Evolutionary conservation across 257 asterid species (phyloP).

Genomic region (Echites panduratus): DNA sequence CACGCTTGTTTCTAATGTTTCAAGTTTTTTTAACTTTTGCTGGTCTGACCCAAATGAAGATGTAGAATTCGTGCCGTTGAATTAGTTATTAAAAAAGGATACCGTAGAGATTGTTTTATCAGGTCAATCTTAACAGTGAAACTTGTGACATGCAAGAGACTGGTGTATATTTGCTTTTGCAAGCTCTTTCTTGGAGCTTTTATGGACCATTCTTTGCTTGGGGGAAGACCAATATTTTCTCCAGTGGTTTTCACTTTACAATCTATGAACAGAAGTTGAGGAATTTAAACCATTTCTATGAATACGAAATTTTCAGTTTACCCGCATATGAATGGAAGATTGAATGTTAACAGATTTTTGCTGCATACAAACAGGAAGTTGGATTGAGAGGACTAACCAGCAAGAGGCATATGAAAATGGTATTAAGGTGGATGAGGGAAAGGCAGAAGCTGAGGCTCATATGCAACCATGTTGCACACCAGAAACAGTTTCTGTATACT

Average conservation of each 20-base stretch:
- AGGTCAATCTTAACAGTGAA: neutral
- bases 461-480: slow-evolving; percentile 75
- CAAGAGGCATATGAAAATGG: slow-evolving; percentile 79
- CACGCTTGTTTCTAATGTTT: neutral
- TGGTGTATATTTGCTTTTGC: neutral
- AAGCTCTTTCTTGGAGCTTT: neutral
- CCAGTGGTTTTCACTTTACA: neutral
- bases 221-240: too few species aligned
- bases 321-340: too few species aligned
- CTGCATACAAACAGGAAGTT: slow-evolving; percentile 43
- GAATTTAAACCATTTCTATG: neutral
- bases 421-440: slow-evolving; percentile 87
- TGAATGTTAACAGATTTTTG: neutral
- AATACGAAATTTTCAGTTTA: too few species aligned
- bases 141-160: neutral
- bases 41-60: neutral
- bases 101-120: neutral
- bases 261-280: neutral
- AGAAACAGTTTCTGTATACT: slow-evolving; percentile 62
- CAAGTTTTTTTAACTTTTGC: neutral
- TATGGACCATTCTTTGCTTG: neutral
- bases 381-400: slow-evolving; percentile 71
- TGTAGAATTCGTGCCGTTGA: neutral
- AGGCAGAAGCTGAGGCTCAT: slow-evolving; percentile 66
- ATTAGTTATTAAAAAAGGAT: neutral